phyloP scores from a whole-genome alignment of 2,329 filamentous ascomycete genomes.

The Neonectria neomacrospora region DNA sequence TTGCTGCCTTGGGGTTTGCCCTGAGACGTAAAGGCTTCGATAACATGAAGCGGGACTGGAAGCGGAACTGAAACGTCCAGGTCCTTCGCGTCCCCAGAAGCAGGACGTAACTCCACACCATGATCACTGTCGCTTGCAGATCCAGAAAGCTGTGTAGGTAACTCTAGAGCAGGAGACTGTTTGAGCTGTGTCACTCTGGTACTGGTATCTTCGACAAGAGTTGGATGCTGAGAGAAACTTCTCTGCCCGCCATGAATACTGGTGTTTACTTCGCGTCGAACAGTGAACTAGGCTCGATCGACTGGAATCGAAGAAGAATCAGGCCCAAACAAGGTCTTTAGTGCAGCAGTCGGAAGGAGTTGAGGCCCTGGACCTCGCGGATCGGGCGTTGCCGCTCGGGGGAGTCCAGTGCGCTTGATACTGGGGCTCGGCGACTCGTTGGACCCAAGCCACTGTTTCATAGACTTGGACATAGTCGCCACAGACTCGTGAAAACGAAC shows the following conservation, averaged over 20 bases:
- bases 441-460: neutral
- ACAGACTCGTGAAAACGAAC: neutral
- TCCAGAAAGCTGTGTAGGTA: neutral
- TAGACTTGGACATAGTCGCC: neutral
- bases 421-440: neutral
- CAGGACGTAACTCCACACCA: neutral
- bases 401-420: neutral
- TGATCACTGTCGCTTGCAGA: neutral
- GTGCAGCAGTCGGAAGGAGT: neutral
- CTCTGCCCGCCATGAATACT: neutral
- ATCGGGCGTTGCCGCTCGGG: neutral
- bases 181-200: neutral
- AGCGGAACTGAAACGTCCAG: constrained; percentile 17
- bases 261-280: neutral
- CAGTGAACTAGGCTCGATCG: constrained; percentile 2
- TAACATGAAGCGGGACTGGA: constrained; percentile 38
- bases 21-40: constrained; percentile 22
- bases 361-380: neutral
- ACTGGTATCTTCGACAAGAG: neutral
- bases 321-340: constrained; percentile 1
- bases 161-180: neutral
- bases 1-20: neutral
- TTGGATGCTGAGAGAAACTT: neutral
- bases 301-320: neutral
- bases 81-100: neutral